Conservation (phyloP, 176 grass and related monocot species). For the Avena eriantha region DNA sequence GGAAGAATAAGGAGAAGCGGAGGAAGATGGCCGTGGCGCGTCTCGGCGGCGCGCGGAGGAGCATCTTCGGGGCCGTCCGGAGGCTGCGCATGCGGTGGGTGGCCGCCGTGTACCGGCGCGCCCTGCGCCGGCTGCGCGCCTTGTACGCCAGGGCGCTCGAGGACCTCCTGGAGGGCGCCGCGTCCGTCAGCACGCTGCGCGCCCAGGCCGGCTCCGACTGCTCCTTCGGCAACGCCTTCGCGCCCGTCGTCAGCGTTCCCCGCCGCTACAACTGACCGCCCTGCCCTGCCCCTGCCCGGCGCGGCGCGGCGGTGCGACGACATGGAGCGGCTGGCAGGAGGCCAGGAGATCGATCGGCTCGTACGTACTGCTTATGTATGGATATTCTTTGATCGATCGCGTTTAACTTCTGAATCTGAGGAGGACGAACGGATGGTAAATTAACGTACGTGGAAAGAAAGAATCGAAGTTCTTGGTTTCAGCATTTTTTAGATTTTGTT, state of each 20-base stretch:
- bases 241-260: slow-evolving; percentile 49
- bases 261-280: background rate
- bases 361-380: background rate
- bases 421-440: background rate
- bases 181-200: slow-evolving; percentile 35
- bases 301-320: background rate
- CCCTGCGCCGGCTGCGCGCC: slow-evolving; percentile 60
- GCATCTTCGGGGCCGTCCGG: slow-evolving; percentile 50
- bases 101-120: slow-evolving; percentile 52
- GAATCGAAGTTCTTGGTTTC: background rate
- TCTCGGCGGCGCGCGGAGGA: slow-evolving; percentile 52
- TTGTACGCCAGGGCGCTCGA: slow-evolving; percentile 54
- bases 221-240: slow-evolving; percentile 65
- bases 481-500: background rate
- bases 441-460: background rate
- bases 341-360: background rate
- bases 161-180: slow-evolving; percentile 65
- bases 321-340: background rate
- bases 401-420: background rate
- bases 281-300: background rate
- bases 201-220: slow-evolving; percentile 52
- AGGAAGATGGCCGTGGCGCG: slow-evolving; percentile 60
- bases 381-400: background rate
- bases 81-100: slow-evolving; percentile 57
- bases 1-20: background rate